phyloP scores from a whole-genome alignment of 2,329 filamentous ascomycete species.

The Tolypocladium tundrense region DNA sequence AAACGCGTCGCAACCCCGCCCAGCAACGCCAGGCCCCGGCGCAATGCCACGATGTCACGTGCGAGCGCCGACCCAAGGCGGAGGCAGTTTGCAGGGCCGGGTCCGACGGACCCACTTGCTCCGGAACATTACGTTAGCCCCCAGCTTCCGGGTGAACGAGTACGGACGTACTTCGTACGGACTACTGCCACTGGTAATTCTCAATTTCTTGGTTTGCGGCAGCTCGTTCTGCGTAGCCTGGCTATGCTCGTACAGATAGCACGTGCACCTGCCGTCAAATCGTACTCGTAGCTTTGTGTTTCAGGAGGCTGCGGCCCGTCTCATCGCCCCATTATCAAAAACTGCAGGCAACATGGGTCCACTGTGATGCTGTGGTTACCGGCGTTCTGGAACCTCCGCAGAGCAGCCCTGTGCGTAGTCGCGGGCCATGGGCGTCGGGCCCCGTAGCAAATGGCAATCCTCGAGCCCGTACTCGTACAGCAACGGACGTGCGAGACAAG shows the following conservation, averaged over 20 bases:
- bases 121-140: background rate
- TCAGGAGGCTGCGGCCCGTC: background rate
- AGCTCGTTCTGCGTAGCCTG: background rate
- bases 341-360: background rate
- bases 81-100: background rate
- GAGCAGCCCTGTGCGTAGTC: background rate
- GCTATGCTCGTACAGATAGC: background rate
- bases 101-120: background rate
- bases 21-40: constrained; percentile 3
- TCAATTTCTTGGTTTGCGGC: background rate
- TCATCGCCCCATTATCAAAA: background rate
- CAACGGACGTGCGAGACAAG: background rate
- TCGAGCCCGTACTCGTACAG: background rate
- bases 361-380: background rate
- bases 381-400: background rate
- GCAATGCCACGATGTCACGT: constrained; percentile 10
- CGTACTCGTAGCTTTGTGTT: background rate
- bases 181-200: background rate
- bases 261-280: background rate
- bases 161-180: background rate
- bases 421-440: background rate
- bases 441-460: background rate
- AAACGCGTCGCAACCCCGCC: constrained; percentile 9
- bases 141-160: no score
- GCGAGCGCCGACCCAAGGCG: background rate